Conservation (phyloP, 1,284 basidiomycete genomes). For the Thecaphora thlaspeos region DNA sequence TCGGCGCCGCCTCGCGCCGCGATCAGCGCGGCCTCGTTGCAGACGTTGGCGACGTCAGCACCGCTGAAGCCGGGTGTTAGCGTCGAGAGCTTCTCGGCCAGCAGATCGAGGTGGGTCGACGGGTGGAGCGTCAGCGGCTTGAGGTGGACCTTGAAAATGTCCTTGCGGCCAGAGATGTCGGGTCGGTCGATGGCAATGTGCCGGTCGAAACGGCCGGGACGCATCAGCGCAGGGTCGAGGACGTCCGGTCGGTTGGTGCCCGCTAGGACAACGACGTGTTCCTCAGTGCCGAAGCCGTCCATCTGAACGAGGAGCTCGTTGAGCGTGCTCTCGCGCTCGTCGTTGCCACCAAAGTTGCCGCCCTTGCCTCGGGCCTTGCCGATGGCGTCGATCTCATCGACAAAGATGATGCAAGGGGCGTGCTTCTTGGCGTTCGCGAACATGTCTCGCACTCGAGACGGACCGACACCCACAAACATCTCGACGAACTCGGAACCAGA, state of each 20-base stretch:
- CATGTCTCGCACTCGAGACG: conserved; percentile 92
- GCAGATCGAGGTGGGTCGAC: conserved; percentile 32
- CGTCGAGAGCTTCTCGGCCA: conserved; percentile 78
- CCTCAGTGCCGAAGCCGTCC: conserved; percentile 95
- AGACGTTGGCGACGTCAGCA: conserved; percentile 97
- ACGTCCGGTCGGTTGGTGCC: conserved; percentile 97
- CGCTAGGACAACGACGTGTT: conserved; percentile 93
- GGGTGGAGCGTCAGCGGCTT: conserved; percentile 68
- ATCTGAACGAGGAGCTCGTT: conserved; percentile 99
- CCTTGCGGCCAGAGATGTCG: conserved; percentile 86
- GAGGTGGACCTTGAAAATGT: conserved; percentile 92
- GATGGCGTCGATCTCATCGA: conserved; percentile 74
- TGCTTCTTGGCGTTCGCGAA: conserved; percentile 97
- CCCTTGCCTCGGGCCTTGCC: conserved; percentile 91
- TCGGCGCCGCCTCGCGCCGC: conserved; percentile 84
- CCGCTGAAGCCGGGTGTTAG: conserved; percentile 97
- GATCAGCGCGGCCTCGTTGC: conserved; percentile 94
- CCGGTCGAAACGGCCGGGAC: conserved; percentile 95
- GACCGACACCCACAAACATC: conserved; percentile 99
- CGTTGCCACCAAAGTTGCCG: conserved; percentile 87
- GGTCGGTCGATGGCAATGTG: conserved; percentile 95
- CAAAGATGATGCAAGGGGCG: conserved; percentile 86
- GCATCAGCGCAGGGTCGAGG: conserved; percentile 88
- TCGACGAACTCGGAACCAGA: conserved; percentile 99
- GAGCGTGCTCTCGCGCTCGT: conserved; percentile 95